phyloP scores from a whole-genome alignment of 225 moss, liverwort and hornwort genomes.

The Lunularia cruciata region DNA sequence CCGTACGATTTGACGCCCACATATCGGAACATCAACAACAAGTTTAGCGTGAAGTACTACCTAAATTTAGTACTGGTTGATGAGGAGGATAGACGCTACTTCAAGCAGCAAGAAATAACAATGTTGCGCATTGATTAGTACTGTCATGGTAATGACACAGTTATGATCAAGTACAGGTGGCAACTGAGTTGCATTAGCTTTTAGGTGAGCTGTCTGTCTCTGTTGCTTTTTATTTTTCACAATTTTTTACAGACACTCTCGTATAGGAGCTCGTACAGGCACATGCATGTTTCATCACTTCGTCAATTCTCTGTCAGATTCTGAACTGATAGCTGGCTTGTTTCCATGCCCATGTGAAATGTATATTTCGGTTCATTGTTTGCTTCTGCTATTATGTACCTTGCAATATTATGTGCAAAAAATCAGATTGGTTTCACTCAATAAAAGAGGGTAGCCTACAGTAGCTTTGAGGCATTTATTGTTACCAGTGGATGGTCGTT shows the following conservation, averaged over 20 bases:
- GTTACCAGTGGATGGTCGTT: too few species aligned
- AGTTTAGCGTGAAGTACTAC: slow-evolving; percentile 99
- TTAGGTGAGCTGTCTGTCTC: slow-evolving; percentile 13
- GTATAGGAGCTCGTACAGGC: slow-evolving; percentile 1
- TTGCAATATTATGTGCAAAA: background rate
- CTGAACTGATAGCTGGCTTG: slow-evolving; percentile 12
- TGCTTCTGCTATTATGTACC: slow-evolving; percentile 10
- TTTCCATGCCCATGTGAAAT: slow-evolving; percentile 16
- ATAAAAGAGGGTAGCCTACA: slow-evolving; percentile 3
- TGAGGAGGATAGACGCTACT: slow-evolving; percentile 98
- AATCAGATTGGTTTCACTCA: slow-evolving; percentile 7
- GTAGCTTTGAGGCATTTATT: background rate
- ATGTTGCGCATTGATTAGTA: slow-evolving; percentile 79
- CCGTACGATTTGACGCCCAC: slow-evolving; percentile 98
- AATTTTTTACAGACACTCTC: background rate
- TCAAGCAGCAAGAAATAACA: slow-evolving; percentile 98
- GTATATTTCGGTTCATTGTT: slow-evolving; percentile 17
- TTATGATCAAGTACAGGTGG: slow-evolving; percentile 1
- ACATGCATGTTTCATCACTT: slow-evolving; percentile 1
- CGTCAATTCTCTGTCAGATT: slow-evolving; percentile 15
- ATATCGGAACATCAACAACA: slow-evolving; percentile 99
- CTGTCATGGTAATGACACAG: slow-evolving; percentile 6
- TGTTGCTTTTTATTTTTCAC: slow-evolving; percentile 10
- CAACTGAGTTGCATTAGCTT: slow-evolving; percentile 13
- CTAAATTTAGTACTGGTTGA: slow-evolving; percentile 96